Conservation (phyloP, 2,329 filamentous ascomycete genomes). For the Colletotrichum costaricense region DNA sequence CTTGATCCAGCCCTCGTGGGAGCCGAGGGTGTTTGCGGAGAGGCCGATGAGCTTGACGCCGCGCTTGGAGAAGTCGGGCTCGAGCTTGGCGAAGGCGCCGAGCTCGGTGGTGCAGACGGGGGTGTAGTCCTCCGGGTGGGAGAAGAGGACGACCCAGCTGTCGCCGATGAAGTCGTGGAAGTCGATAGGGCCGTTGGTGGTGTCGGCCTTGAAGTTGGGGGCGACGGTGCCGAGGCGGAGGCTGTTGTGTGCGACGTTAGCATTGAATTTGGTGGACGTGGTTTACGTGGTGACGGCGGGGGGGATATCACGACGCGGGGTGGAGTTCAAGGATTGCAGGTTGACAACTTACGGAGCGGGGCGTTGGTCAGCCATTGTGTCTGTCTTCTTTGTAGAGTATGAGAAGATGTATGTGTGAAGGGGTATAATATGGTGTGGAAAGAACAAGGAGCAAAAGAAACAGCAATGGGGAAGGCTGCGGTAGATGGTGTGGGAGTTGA, state of each 20-base stretch:
- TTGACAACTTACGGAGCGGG: constrained; percentile 36
- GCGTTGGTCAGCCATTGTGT: constrained; percentile 37
- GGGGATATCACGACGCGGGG: constrained; percentile 5
- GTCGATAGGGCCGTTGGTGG: constrained; percentile 81
- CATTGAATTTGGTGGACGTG: background rate
- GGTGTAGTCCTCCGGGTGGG: constrained; percentile 90
- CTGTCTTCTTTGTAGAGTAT: background rate
- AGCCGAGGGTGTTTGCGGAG: constrained; percentile 85
- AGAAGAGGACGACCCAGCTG: constrained; percentile 86
- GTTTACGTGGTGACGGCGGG: background rate
- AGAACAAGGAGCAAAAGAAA: background rate
- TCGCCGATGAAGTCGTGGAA: constrained; percentile 85
- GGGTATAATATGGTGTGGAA: background rate
- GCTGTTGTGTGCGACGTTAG: constrained; percentile 45
- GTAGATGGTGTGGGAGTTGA: constrained; percentile 15
- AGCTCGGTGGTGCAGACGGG: constrained; percentile 97
- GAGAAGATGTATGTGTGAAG: background rate
- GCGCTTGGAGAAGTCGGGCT: constrained; percentile 87
- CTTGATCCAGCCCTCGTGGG: constrained; percentile 89
- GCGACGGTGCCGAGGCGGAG: constrained; percentile 75
- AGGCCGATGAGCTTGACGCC: constrained; percentile 93
- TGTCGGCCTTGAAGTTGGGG: constrained; percentile 87
- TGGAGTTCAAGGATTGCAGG: background rate
- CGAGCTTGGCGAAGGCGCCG: constrained; percentile 89
- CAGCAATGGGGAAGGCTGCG: background rate